A percentile compares a stretch with the other conserved stretches of the same genome.
Evolutionary conservation across 176 grass and related monocot genomes (phyloP).

Genomic region (Oryza officinalis): DNA sequence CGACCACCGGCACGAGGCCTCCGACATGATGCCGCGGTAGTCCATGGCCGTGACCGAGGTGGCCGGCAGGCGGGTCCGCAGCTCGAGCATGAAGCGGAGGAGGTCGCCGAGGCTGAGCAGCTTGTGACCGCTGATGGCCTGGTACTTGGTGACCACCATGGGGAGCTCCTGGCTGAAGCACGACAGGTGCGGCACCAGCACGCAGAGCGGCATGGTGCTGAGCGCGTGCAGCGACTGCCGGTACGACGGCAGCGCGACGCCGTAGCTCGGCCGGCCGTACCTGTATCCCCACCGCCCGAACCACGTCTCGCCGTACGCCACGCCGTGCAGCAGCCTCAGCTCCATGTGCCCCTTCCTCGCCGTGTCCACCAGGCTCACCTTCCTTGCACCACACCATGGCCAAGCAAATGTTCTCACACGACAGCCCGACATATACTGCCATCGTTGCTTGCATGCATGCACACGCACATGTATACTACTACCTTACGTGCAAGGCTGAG

Average conservation of each 20-base stretch:
- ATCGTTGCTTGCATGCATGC: background rate
- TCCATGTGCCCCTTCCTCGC: constrained; percentile 78
- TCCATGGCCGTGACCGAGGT: constrained; percentile 58
- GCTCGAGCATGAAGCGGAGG: constrained; percentile 88
- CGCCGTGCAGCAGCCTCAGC: constrained; percentile 70
- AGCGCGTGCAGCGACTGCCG: constrained; percentile 70
- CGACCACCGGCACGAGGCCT: constrained; percentile 83
- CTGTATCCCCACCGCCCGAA: constrained; percentile 84
- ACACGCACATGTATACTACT: constrained; percentile 42
- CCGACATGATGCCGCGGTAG: constrained; percentile 70
- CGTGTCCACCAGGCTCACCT: constrained; percentile 65
- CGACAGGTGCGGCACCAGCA: constrained; percentile 51
- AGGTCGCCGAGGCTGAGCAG: constrained; percentile 65
- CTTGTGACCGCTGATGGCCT: constrained; percentile 65
- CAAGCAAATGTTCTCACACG: background rate
- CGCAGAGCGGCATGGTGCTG: constrained; percentile 60
- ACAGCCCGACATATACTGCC: background rate
- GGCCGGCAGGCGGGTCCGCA: constrained; percentile 59
- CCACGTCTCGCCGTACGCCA: constrained; percentile 82
- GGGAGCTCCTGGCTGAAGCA: constrained; percentile 62
- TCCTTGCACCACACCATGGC: constrained; percentile 44
- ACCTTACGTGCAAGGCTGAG: constrained; percentile 69
- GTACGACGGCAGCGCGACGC: constrained; percentile 59
- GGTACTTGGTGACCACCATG: constrained; percentile 71
- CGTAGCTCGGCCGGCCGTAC: constrained; percentile 69